Percentiles rank a stretch among this genome's conserved stretches.
Conservation (phyloP, 1,139 yeast genomes). For the Arxiozyma telluris region DNA sequence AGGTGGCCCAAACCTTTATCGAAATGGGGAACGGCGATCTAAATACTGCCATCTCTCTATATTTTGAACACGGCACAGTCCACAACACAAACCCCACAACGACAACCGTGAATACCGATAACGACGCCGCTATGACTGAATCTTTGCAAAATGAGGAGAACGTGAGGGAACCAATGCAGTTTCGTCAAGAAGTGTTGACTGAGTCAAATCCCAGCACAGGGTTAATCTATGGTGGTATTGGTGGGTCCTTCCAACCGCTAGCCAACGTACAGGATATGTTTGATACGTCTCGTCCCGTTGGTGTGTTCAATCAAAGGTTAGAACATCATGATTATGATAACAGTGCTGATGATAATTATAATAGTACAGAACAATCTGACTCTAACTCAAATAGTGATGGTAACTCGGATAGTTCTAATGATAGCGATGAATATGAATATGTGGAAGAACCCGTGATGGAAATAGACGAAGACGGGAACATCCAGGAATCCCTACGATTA, state of each 20-base stretch:
- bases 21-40: conserved; percentile 72
- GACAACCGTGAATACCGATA: conserved; percentile 19
- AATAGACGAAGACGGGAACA: conserved; percentile 30
- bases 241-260: conserved; percentile 30
- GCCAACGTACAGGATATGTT: conserved; percentile 31
- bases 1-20: conserved; percentile 66
- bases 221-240: conserved; percentile 30
- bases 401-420: conserved; percentile 6
- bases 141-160: conserved; percentile 61
- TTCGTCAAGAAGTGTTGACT: conserved; percentile 73
- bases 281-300: conserved; percentile 35
- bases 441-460: conserved; percentile 30
- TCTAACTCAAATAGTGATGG: not conserved
- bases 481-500: conserved; percentile 23
- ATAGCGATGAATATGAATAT: conserved; percentile 25
- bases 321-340: conserved; percentile 19
- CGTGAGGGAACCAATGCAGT: conserved; percentile 72
- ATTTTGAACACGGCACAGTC: conserved; percentile 59
- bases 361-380: conserved; percentile 12
- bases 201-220: conserved; percentile 32
- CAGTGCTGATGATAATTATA: conserved; percentile 11
- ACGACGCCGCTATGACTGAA: conserved; percentile 56
- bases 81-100: conserved; percentile 6
- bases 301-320: conserved; percentile 44
- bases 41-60: conserved; percentile 79